These are phyloP conservation scores for Samsoniella hepiali DNA, from an alignment of 2,329 filamentous ascomycete genomes.

Conservation along the genomic window DNA sequence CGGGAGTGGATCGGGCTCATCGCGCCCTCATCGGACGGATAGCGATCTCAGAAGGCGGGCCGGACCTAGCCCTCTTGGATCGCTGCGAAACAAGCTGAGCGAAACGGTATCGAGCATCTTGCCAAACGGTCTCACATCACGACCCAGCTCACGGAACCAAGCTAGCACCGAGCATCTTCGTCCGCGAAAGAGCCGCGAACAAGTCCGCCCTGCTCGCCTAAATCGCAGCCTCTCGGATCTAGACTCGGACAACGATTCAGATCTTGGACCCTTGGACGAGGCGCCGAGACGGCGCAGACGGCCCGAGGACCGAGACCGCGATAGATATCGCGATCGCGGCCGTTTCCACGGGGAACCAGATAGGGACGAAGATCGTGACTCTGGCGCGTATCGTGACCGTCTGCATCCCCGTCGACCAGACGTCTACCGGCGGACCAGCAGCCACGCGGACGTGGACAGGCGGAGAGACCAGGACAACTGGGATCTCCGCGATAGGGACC, in stretches of 20 bases:
- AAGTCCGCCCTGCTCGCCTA: conserved; percentile 39
- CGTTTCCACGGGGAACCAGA: conserved; percentile 32
- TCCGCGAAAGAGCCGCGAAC: conserved; percentile 39
- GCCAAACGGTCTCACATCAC: conserved; percentile 34
- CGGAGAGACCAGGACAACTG: conserved; percentile 35
- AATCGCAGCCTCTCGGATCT: conserved; percentile 42
- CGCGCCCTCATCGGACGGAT: conserved; percentile 35
- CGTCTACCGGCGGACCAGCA: conserved; percentile 44
- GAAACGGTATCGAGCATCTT: conserved; percentile 46
- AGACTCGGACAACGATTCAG: conserved; percentile 36
- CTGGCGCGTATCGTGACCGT: conserved; percentile 31
- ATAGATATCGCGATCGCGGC: conserved; percentile 33
- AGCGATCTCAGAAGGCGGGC: conserved; percentile 38
- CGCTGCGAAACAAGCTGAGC: conserved; percentile 42
- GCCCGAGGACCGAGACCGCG: conserved; percentile 40
- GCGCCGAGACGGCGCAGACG: conserved; percentile 29
- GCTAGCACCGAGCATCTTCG: conserved; percentile 30
- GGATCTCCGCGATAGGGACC: conserved; percentile 34
- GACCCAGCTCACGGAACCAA: conserved; percentile 35
- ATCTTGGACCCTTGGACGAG: conserved; percentile 33
- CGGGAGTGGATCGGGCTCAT: conserved; percentile 26
- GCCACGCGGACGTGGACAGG: conserved; percentile 48
- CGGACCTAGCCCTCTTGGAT: conserved; percentile 36
- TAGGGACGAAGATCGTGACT: conserved; percentile 33
- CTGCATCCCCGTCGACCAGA: conserved; percentile 40